These are phyloP conservation scores for Harringtonia aguacate DNA, from an alignment of 2,329 filamentous ascomycete species.

Conservation along the genomic window DNA sequence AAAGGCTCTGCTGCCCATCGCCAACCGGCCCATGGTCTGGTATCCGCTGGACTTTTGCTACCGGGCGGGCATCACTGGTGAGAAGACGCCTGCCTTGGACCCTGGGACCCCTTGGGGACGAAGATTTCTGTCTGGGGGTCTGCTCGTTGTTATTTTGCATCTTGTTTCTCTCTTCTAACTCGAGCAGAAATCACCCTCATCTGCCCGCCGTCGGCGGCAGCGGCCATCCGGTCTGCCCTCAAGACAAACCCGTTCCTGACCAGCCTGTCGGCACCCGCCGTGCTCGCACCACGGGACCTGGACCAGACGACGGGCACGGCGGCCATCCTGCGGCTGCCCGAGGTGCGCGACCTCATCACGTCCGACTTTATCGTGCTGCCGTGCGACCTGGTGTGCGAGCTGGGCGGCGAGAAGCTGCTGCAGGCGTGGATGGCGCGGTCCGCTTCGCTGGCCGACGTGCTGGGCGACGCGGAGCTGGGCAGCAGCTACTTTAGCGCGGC, in stretches of 20 bases:
- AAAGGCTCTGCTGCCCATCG: slow-evolving; percentile 72
- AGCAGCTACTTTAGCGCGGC: background rate
- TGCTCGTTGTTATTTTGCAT: background rate
- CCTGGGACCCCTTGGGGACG: too few relatives aligned
- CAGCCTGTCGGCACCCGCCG: slow-evolving; percentile 57
- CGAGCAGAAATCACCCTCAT: slow-evolving; percentile 50
- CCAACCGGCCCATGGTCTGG: slow-evolving; percentile 83
- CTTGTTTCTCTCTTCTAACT: background rate
- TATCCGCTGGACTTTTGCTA: slow-evolving; percentile 81
- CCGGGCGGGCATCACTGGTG: slow-evolving; percentile 66
- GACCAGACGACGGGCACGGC: slow-evolving; percentile 82
- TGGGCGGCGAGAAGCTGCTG: slow-evolving; percentile 70
- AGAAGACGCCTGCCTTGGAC: slow-evolving; percentile 2
- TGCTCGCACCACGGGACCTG: slow-evolving; percentile 66
- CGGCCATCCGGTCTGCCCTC: slow-evolving; percentile 58
- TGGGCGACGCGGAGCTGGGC: slow-evolving; percentile 29
- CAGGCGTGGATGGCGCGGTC: slow-evolving; percentile 90
- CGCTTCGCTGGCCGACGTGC: slow-evolving; percentile 53
- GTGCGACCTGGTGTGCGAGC: slow-evolving; percentile 86
- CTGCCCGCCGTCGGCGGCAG: slow-evolving; percentile 52
- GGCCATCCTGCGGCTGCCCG: slow-evolving; percentile 73
- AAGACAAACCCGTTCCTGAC: slow-evolving; percentile 72
- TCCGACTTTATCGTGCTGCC: slow-evolving; percentile 85
- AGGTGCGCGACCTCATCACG: slow-evolving; percentile 68
- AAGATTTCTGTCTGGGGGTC: too few relatives aligned